Evolutionary conservation across 495 filamentous ascomycete genomes (phyloP), one percentile per base, ranked within the genome.

Genomic region (Xylaria nigripes): DNA sequence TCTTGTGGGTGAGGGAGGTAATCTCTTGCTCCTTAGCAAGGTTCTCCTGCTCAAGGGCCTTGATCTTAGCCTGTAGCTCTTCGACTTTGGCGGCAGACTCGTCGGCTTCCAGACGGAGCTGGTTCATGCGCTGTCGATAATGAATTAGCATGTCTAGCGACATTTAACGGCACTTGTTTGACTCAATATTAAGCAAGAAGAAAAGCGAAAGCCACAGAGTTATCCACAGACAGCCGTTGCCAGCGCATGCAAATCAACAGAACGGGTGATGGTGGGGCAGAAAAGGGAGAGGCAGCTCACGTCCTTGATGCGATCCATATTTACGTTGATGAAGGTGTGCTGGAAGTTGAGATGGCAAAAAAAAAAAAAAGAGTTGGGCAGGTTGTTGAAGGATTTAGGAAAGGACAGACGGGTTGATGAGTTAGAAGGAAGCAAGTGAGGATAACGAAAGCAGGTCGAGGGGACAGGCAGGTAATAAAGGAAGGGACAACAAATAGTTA

Each of bases 1-100:
- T 95, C 72, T 87, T 90, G 84, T 96, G 91, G 64, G 82, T 79
- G 53, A 98, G 85, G 24, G 93, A 98, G 52, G 84, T 89, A 67
- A 98, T 95, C 71, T 97, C 92, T 71, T 98, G 92, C 73, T 97
- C 93, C 78, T 98, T 97, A 54, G 84, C 71, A 40, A 94, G 81
- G 69, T 90, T 97, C 76, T 96, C 92, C 69, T 96, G 87, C 74
- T 98, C 90, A 55, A 98, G 80, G 19, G 71, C 73, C 77, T 96
- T 96, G 72, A 96, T 82, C 72, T 86, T 87, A 68, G 71, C 60
- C 75, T 90, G 80, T 61, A 95, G 82, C 70, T 96, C 92, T 63
- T 96, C 92, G 62, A 82, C 84, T 75, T 90, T 84, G 64, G 75
- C 68, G 54, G 83, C 65, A 48, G 86, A 80, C 61, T 89, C 84